phyloP scores from a whole-genome alignment of 2,329 filamentous ascomycete genomes.

The Ophiostoma sp. region DNA sequence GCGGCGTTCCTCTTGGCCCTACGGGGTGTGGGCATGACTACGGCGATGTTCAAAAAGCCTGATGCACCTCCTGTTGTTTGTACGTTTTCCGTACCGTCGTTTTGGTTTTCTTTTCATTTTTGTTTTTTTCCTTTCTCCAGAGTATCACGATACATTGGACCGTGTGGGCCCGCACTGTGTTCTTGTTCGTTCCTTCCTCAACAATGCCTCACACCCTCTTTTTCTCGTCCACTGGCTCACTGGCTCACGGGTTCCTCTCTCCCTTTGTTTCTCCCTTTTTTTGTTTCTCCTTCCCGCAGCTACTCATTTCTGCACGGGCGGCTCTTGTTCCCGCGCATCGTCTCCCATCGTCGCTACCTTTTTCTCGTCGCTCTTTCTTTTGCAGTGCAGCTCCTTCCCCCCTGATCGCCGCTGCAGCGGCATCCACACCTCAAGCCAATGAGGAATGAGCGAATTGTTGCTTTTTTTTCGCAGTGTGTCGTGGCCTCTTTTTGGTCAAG shows the following conservation, averaged over 20 bases:
- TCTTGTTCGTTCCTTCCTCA: not conserved
- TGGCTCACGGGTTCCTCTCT: not conserved
- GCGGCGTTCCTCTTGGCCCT: conserved; percentile 19
- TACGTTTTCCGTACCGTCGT: not conserved
- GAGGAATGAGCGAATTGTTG: not conserved
- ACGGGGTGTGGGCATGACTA: conserved; percentile 3
- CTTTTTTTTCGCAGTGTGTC: not conserved
- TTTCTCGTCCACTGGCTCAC: not conserved
- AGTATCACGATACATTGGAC: not conserved
- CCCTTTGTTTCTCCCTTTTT: not conserved
- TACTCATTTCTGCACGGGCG: not conserved
- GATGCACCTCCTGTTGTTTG: not conserved
- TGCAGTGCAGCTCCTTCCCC: not conserved
- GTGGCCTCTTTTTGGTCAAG: not conserved
- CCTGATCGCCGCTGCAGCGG: not conserved
- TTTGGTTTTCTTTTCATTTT: not conserved
- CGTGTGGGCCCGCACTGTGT: conserved; percentile 13
- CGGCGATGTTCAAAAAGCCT: not conserved
- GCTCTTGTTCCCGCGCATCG: not conserved
- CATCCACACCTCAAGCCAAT: not conserved
- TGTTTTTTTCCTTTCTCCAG: not conserved
- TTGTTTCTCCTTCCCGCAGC: not conserved
- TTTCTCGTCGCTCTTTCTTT: not conserved
- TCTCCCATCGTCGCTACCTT: not conserved
- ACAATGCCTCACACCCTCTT: not conserved